Percentiles rank a stretch among this genome's conserved stretches.
phyloP scores from a whole-genome alignment of 306 rosid genomes.

The Casuarina cunninghamiana region DNA sequence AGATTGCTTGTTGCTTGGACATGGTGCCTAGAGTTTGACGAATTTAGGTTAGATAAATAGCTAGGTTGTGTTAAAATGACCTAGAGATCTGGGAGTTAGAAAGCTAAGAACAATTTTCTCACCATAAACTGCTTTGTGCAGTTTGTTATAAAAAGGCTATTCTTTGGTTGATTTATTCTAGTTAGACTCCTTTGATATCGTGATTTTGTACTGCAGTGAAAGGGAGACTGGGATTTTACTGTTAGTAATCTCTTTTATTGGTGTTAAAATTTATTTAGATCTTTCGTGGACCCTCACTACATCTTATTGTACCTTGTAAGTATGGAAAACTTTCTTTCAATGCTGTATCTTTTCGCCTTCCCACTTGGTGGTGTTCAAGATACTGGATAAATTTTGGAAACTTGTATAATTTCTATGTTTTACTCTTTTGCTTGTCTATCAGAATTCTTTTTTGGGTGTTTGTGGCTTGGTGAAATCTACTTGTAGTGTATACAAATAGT shows the following conservation, averaged over 20 bases:
- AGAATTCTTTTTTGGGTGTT: not conserved
- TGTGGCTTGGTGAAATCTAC: not conserved
- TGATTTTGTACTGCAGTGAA: not conserved
- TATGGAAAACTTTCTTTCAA: not conserved
- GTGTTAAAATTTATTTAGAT: not conserved
- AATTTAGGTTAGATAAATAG: not conserved
- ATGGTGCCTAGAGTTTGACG: not conserved
- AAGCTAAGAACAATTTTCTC: not conserved
- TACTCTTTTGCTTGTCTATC: not conserved
- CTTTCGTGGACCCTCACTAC: not conserved
- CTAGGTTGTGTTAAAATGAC: too few relatives aligned
- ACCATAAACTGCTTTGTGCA: not conserved
- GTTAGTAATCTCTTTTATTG: not conserved
- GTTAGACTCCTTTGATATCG: not conserved
- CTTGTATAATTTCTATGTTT: not conserved
- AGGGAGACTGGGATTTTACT: not conserved
- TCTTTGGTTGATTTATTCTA: not conserved
- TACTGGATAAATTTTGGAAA: not conserved
- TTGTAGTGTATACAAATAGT: not conserved
- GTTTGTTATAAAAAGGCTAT: not conserved
- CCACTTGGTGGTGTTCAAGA: not conserved
- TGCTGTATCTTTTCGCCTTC: not conserved
- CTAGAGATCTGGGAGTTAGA: not conserved
- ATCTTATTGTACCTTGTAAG: not conserved
- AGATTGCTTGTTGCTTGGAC: not conserved